Conservation (phyloP, 1,284 basidiomycete genomes). For the Somion occarium region DNA sequence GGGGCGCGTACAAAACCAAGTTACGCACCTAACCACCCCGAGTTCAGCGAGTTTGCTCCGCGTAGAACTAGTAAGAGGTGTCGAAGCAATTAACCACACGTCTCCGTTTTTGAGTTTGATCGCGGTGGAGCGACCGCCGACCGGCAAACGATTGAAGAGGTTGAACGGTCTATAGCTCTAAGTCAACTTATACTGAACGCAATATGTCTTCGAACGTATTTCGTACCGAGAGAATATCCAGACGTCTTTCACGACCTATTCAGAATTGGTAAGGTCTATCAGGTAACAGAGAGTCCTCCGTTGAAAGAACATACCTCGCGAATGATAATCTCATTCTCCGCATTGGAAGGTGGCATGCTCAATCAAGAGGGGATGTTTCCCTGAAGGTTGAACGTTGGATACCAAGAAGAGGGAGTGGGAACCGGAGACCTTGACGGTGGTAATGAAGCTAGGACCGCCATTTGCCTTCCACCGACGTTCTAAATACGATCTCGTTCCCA, state of each 20-base stretch:
- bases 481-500: too few relatives aligned
- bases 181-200: background rate
- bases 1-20: too few relatives aligned
- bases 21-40: constrained; percentile 70
- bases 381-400: too few relatives aligned
- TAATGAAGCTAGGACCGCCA: too few relatives aligned
- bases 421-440: too few relatives aligned
- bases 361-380: too few relatives aligned
- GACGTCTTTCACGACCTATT: constrained; percentile 53
- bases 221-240: constrained; percentile 70
- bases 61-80: constrained; percentile 72
- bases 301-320: constrained; percentile 9
- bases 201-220: background rate
- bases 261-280: background rate
- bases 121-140: constrained; percentile 83
- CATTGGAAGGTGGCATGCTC: background rate
- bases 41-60: constrained; percentile 67
- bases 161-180: constrained; percentile 51
- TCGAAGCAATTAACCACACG: constrained; percentile 86
- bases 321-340: constrained; percentile 9
- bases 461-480: too few relatives aligned
- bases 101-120: constrained; percentile 69
- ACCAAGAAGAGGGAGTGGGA: too few relatives aligned
- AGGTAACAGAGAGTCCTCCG: background rate
- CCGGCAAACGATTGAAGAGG: constrained; percentile 62